Evolutionary conservation across 495 filamentous ascomycete species (phyloP).

Genomic region (Penicillium paxilli): DNA sequence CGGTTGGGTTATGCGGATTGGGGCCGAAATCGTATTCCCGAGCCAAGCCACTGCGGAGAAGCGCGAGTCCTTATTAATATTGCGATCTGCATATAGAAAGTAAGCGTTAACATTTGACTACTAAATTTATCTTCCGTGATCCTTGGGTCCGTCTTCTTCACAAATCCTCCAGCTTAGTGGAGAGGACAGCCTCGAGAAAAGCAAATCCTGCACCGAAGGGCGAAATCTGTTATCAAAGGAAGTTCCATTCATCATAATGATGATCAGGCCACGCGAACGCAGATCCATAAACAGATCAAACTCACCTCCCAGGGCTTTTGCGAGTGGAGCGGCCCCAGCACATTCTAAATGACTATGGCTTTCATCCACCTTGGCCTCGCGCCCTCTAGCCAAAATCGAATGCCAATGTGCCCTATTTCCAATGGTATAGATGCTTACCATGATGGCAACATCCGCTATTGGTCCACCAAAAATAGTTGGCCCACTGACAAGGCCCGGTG

Average conservation of each 20-base stretch:
- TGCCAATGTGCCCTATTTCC: background rate
- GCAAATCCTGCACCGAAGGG: background rate
- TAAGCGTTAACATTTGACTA: background rate
- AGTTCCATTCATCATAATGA: background rate
- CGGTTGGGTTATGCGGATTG: background rate
- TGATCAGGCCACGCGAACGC: too few relatives aligned
- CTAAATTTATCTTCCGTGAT: background rate
- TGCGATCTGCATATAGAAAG: background rate
- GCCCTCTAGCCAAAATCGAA: background rate
- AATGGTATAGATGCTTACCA: background rate
- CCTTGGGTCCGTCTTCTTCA: background rate
- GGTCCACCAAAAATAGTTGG: background rate
- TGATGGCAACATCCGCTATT: background rate
- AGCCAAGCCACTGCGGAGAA: background rate
- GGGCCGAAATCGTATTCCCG: background rate
- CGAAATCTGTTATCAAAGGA: background rate
- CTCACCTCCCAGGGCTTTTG: too few relatives aligned
- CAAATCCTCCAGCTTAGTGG: background rate
- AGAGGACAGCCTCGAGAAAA: background rate
- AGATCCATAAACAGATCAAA: background rate
- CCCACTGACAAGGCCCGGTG: background rate
- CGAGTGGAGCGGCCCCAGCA: background rate
- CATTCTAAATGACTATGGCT: background rate
- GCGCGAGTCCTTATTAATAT: background rate
- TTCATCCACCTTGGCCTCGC: background rate